A percentile compares a stretch with the other conserved stretches of the same genome.
Conservation (phyloP, 2,329 filamentous ascomycete genomes). For the Lizonia empirigonia region DNA sequence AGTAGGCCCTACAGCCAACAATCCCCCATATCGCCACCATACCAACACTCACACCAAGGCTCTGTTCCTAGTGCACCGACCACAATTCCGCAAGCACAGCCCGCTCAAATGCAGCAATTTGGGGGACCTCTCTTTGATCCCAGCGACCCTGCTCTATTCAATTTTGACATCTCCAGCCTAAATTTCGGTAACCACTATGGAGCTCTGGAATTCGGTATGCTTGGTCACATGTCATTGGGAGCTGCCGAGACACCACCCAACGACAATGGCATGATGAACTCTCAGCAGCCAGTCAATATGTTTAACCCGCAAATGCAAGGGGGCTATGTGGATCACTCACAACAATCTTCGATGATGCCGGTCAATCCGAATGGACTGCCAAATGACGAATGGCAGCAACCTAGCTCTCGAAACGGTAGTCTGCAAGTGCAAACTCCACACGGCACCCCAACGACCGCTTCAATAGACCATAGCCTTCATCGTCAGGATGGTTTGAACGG, state of each 20-base stretch:
- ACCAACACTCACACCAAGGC: constrained; percentile 59
- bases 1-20: constrained; percentile 66
- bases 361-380: constrained; percentile 36
- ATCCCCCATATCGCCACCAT: constrained; percentile 78
- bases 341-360: constrained; percentile 38
- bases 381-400: constrained; percentile 46
- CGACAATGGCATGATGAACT: constrained; percentile 55
- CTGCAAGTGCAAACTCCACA: constrained; percentile 52
- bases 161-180: constrained; percentile 91
- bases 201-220: constrained; percentile 92
- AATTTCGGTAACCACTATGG: constrained; percentile 97
- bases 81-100: constrained; percentile 47
- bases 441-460: constrained; percentile 48
- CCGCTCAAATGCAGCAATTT: constrained; percentile 53
- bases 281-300: constrained; percentile 41
- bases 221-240: constrained; percentile 94
- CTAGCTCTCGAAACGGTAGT: constrained; percentile 51
- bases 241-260: constrained; percentile 78
- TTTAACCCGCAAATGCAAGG: constrained; percentile 50
- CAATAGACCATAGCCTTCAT: constrained; percentile 35
- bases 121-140: constrained; percentile 77
- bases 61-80: constrained; percentile 56
- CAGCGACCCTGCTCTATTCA: constrained; percentile 90
- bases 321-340: constrained; percentile 32
- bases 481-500: constrained; percentile 45